Conservation (phyloP, 2,329 filamentous ascomycete species). For the Fusarium newnesense region DNA sequence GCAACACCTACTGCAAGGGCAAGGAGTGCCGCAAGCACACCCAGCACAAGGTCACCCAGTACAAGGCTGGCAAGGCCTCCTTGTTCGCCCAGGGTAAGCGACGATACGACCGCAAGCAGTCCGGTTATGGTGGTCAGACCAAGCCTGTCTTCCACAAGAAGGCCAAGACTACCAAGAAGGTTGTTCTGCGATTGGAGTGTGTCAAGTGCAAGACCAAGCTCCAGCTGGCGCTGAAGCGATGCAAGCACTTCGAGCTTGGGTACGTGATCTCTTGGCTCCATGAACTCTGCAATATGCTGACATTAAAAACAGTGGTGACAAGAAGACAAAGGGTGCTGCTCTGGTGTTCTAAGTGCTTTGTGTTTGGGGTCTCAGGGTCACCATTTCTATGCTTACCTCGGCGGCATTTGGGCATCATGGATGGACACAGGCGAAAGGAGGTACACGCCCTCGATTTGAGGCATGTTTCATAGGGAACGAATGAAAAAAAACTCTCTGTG, state of each 20-base stretch:
- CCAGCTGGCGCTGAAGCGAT: constrained; percentile 98
- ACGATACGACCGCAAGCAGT: constrained; percentile 99
- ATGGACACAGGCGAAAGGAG: constrained; percentile 62
- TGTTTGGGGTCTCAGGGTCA: constrained; percentile 50
- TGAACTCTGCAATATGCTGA: constrained; percentile 51
- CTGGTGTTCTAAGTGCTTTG: constrained; percentile 92
- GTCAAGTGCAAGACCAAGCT: constrained; percentile 97
- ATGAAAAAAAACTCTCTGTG: constrained; percentile 49
- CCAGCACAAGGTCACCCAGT: constrained; percentile 93
- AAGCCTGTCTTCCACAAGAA: constrained; percentile 99
- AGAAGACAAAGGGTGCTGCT: constrained; percentile 99
- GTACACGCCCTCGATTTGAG: constrained; percentile 57
- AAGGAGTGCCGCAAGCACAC: constrained; percentile 93
- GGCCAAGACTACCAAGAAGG: constrained; percentile 99
- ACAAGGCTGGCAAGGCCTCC: constrained; percentile 97
- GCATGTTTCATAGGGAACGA: constrained; percentile 58
- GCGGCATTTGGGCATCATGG: constrained; percentile 59
- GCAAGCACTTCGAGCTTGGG: constrained; percentile 99
- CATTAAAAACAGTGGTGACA: constrained; percentile 84
- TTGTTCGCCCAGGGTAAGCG: constrained; percentile 99
- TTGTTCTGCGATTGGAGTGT: constrained; percentile 98
- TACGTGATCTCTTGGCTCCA: constrained; percentile 62
- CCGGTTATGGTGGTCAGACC: constrained; percentile 99
- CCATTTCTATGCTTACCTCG: constrained; percentile 57
- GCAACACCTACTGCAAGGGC: constrained; percentile 97